phyloP scores from a whole-genome alignment of 2,329 filamentous ascomycete genomes.

The Neocatenulostroma microsporum region DNA sequence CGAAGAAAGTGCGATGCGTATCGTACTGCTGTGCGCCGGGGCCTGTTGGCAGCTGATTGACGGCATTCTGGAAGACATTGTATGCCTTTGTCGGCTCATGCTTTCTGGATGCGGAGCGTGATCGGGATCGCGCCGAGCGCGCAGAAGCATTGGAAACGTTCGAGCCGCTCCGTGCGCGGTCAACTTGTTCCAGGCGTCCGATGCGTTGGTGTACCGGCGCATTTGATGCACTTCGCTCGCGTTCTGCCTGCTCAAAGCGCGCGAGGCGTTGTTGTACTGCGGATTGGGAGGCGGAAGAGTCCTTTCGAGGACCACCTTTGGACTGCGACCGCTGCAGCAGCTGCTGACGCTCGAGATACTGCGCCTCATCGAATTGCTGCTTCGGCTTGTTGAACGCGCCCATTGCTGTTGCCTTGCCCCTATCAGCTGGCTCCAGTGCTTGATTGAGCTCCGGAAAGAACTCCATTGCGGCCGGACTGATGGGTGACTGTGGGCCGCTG shows the following conservation, averaged over 20 bases:
- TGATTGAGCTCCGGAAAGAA: constrained; percentile 58
- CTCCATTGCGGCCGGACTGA: constrained; percentile 66
- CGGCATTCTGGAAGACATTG: constrained; percentile 41
- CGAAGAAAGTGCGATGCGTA: constrained; percentile 33
- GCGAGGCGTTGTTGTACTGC: constrained; percentile 19
- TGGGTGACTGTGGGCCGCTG: constrained; percentile 39
- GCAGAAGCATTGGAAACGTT: constrained; percentile 1
- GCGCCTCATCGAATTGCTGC: constrained; percentile 73
- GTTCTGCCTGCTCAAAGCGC: constrained; percentile 17
- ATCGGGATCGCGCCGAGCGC: constrained; percentile 22
- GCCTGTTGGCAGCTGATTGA: constrained; percentile 31
- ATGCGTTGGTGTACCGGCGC: constrained; percentile 7
- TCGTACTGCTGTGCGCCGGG: constrained; percentile 11
- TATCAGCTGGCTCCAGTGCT: constrained; percentile 65
- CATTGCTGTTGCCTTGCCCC: constrained; percentile 71
- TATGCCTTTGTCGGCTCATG: constrained; percentile 30
- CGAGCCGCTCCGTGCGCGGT: constrained; percentile 3
- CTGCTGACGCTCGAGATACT: constrained; percentile 72
- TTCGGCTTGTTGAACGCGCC: constrained; percentile 65
- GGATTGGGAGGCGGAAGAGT: constrained; percentile 7
- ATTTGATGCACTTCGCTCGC: constrained; percentile 14
- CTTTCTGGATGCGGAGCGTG: constrained; percentile 26
- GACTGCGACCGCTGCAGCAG: constrained; percentile 59
- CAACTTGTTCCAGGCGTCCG: constrained; percentile 2
- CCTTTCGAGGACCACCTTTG: constrained; percentile 13